phyloP scores from a whole-genome alignment of 2,329 filamentous ascomycete genomes.

The Sclerotinia subarctica region DNA sequence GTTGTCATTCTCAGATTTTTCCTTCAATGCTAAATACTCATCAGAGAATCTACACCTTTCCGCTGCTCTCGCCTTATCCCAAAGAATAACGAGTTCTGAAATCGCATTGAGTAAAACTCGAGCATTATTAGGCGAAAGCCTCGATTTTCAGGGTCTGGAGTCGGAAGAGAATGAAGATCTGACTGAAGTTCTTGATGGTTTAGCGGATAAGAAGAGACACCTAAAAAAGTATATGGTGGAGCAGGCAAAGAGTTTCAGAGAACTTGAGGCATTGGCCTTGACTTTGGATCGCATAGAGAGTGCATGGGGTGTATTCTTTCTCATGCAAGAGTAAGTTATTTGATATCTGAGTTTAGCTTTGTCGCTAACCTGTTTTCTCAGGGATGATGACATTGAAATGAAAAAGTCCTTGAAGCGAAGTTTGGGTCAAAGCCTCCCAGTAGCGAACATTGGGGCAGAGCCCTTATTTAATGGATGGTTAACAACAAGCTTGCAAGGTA shows the following conservation, averaged over 20 bases:
- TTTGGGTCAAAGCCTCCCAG: conserved; percentile 53
- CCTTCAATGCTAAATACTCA: conserved; percentile 25
- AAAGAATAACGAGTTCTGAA: conserved; percentile 49
- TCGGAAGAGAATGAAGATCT: conserved; percentile 33
- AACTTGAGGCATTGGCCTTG: conserved; percentile 65
- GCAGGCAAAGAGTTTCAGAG: conserved; percentile 61
- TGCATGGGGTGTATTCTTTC: conserved; percentile 43
- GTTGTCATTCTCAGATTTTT: conserved; percentile 40
- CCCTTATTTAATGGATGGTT: conserved; percentile 66
- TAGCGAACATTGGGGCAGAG: conserved; percentile 54
- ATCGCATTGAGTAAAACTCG: conserved; percentile 39
- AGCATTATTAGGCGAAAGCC: conserved; percentile 41
- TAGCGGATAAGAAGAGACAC: conserved; percentile 38
- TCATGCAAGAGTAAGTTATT: conserved; percentile 31
- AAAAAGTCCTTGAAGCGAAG: conserved; percentile 52
- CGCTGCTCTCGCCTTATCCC: conserved; percentile 53
- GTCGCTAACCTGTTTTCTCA: background rate
- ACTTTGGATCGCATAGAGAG: conserved; percentile 67
- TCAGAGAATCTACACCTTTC: conserved; percentile 46
- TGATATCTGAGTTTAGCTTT: background rate
- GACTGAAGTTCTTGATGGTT: conserved; percentile 38
- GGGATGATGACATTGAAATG: background rate
- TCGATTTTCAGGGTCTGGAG: conserved; percentile 39
- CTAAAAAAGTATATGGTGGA: conserved; percentile 42
- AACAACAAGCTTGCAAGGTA: conserved; percentile 34